Base-by-base conservation (phyloP, 2,329 filamentous ascomycete genomes). In the Didymella arachidicola region DNA sequence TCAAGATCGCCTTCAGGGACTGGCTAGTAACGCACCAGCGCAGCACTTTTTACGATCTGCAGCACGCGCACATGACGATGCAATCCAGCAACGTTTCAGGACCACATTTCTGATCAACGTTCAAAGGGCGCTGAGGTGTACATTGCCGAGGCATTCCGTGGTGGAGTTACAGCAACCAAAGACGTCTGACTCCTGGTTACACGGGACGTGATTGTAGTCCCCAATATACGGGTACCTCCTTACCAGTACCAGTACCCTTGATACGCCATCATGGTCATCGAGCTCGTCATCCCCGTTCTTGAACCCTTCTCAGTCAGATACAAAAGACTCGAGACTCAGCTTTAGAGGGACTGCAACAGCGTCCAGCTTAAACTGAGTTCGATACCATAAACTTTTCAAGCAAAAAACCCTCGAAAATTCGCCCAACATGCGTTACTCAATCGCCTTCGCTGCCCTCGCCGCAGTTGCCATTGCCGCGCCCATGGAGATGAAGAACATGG, bases 401-500 rank as follows among this genome's bases (percentile, higher is more conserved):
- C 19, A 8, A 39, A 39, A n/a, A 4, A 11, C 11, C 36, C 10
- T 39, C 8, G 36, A 19, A 19, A 3, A n/a, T 2, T 29, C 16
- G n/a, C 47, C 32, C 58, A 57, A 26, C 2, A 70, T 72, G 68
- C 62, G 56, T 47, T 49, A 60, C 57, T 43, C 47, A 7, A 41
- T 67, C 45, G 34, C 62, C 32, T 38, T 67, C 45, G 58, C 55
- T 42, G 30, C 57, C 22, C 46, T 71, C 6, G 54, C 46, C 4
- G 45, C 58, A 18, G 34, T 63, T 11, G 53, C 57, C 12, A 39
- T 36, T 25, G 63, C 65, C 18, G 59, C 52, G 1, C 69, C 67
- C 3, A 45, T 64, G 43, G 57, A 46, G 16, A 39, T 38, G 41
- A 26, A 51, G 10, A 14, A 54, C 19, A 45, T 46, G 49, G 10